phyloP scores from a whole-genome alignment of 78 protist species.

The Tieghemostelium lacteum region DNA sequence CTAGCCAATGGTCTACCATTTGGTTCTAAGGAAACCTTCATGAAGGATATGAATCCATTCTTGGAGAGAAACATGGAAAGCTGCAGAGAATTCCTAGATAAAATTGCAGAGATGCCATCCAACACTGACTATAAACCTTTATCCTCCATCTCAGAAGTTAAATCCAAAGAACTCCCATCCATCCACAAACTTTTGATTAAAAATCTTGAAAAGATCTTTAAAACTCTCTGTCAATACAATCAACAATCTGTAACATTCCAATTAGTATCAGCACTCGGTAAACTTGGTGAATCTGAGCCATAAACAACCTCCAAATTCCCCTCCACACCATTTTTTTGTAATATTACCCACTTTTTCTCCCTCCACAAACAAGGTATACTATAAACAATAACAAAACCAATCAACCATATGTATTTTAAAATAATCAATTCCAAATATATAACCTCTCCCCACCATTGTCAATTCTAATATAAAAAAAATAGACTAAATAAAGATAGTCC shows the following conservation, averaged over 20 bases:
- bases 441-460: too few relatives aligned
- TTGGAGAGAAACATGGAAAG: conserved; percentile 59
- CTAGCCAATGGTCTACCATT: conserved; percentile 77
- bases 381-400: too few relatives aligned
- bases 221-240: conserved; percentile 60
- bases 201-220: conserved; percentile 71
- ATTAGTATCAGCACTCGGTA: conserved; percentile 53
- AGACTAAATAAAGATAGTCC: too few relatives aligned
- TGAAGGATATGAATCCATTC: conserved; percentile 80
- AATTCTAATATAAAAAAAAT: too few relatives aligned
- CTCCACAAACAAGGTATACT: too few relatives aligned
- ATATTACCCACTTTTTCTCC: too few relatives aligned
- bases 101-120: conserved; percentile 62
- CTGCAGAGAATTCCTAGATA: conserved; percentile 66
- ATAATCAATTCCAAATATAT: too few relatives aligned
- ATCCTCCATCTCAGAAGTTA: conserved; percentile 55
- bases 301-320: too few relatives aligned
- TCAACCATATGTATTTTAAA: too few relatives aligned
- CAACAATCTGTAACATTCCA: conserved; percentile 57
- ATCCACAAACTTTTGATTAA: conserved; percentile 62
- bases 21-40: conserved; percentile 77
- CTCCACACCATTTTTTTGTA: too few relatives aligned
- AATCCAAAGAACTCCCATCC: conserved; percentile 53
- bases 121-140: conserved; percentile 39
- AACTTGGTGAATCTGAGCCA: conserved; percentile 29